Conservation (phyloP, 2,329 filamentous ascomycete genomes). For the Xylaria sp. region DNA sequence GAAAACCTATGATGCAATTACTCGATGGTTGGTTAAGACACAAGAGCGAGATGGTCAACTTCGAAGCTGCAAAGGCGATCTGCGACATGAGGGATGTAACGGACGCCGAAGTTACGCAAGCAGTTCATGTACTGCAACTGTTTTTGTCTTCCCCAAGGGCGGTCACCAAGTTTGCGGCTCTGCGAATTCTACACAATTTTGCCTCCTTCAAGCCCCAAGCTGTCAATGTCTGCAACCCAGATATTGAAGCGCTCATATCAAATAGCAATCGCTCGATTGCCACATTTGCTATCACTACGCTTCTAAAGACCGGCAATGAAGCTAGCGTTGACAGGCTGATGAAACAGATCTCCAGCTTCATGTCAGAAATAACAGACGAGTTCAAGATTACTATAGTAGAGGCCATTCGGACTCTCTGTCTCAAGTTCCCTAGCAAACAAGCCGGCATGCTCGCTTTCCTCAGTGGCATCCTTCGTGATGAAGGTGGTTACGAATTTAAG, state of each 20-base stretch:
- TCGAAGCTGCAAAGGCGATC: slow-evolving; percentile 98
- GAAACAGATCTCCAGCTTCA: slow-evolving; percentile 98
- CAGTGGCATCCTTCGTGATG: slow-evolving; percentile 94
- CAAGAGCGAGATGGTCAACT: slow-evolving; percentile 99
- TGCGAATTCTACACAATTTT: slow-evolving; percentile 95
- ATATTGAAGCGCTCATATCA: slow-evolving; percentile 96
- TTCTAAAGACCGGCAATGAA: slow-evolving; percentile 98
- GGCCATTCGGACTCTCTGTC: slow-evolving; percentile 92
- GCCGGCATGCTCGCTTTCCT: slow-evolving; percentile 98
- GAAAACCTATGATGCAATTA: slow-evolving; percentile 97
- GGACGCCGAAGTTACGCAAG: slow-evolving; percentile 89
- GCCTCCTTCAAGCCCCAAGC: slow-evolving; percentile 95
- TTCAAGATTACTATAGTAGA: slow-evolving; percentile 99
- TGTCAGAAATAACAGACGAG: slow-evolving; percentile 99
- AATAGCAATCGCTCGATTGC: slow-evolving; percentile 98
- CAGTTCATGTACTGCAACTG: slow-evolving; percentile 93
- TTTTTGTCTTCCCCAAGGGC: slow-evolving; percentile 96
- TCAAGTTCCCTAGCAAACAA: slow-evolving; percentile 99
- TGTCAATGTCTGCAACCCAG: slow-evolving; percentile 93
- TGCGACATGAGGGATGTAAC: slow-evolving; percentile 94
- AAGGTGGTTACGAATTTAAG: slow-evolving; percentile 99
- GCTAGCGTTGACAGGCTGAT: slow-evolving; percentile 95
- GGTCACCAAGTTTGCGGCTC: slow-evolving; percentile 97
- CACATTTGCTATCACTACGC: slow-evolving; percentile 96
- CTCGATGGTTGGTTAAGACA: slow-evolving; percentile 96